Conservation (phyloP, 2,329 filamentous ascomycete species). For the Waltergamsia citrina region DNA sequence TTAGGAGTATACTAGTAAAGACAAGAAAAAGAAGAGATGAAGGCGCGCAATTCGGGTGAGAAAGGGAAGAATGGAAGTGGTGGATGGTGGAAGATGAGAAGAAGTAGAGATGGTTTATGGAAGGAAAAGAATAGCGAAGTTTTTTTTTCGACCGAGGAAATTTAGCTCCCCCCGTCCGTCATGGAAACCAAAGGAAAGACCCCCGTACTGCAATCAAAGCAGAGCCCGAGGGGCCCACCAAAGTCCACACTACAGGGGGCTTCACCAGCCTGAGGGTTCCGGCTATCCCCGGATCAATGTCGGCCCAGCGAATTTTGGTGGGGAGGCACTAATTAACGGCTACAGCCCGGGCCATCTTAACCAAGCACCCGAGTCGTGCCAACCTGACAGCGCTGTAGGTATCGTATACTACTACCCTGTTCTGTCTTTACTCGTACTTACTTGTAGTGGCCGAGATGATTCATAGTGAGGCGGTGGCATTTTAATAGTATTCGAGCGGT, state of each 20-base stretch:
- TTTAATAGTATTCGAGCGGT: too few species aligned
- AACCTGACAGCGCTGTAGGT: too few species aligned
- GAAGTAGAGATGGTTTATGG: conserved; percentile 11
- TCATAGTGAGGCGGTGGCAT: too few species aligned
- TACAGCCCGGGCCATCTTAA: too few species aligned
- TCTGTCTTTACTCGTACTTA: too few species aligned
- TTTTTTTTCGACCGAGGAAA: conserved; percentile 27
- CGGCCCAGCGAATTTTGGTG: too few species aligned
- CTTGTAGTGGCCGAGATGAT: too few species aligned
- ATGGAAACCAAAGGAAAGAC: conserved; percentile 30
- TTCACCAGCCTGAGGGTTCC: conserved; percentile 11
- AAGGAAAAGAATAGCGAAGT: conserved; percentile 18
- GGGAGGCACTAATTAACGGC: too few species aligned
- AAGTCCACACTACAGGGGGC: too few species aligned
- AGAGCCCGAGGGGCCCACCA: conserved; percentile 5
- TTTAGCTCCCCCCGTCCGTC: conserved; percentile 18
- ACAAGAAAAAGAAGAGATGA: conserved; percentile 22
- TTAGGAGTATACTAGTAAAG: conserved; percentile 23
- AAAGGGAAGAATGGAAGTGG: not conserved
- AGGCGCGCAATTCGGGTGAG: conserved; percentile 21
- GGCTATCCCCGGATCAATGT: conserved; percentile 19
- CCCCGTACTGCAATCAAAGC: conserved; percentile 16
- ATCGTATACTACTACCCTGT: too few species aligned
- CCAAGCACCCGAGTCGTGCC: too few species aligned
- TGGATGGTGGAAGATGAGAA: conserved; percentile 9